Evolutionary conservation across 164 flowering plant species (phyloP), one percentile per base, ranked within the genome.

Genomic region (Litsea cubeba): DNA sequence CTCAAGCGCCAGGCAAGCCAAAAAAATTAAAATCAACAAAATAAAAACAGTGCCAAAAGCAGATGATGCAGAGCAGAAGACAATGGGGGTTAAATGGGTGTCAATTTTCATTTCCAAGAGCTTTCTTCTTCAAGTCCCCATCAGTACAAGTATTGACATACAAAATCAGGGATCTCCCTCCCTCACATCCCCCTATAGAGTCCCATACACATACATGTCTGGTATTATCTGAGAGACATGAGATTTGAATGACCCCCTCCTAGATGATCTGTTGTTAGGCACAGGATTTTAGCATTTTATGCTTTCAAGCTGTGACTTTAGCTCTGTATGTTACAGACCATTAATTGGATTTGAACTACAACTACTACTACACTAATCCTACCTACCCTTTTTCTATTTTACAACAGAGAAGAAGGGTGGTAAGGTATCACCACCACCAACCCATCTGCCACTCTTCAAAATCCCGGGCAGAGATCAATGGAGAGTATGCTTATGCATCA

Each of bases 291-390:
- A 54, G 80, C 69, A 74, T 81, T 78, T 73, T 75, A 73, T 82
- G 79, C 76, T 73, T 40, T 32, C 62, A 54, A 12, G 57, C 66
- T 83, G 75, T 72, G 67, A 72, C 79, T 76, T 76, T 78, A 67
- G 81, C 82, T 79, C 82, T 76, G 40, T 85, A 87, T 86, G 87
- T 79, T 88, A 88, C 89, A 87, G 91, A 82, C 78, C 88, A 84
- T 80, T 40, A 40, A 40, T 40, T 7, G 46, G 46, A 40, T 40
- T 40, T 40, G 6, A 14, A 12, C 60, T 54, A 54, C 60, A 12
- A 5, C 46, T 40, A 40, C 20, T 54, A 54, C 60, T 54, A 54
- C 18, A 14, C 3, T 54, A 54, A 3, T 54, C n/a, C 17, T 14
- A 54, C n/a, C 17, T 20, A 54, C 68, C 72, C 81, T 82, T 80